These are phyloP conservation scores for Hymenoscyphus infarciens DNA, from an alignment of 2,329 filamentous ascomycete species.

Conservation along the genomic window DNA sequence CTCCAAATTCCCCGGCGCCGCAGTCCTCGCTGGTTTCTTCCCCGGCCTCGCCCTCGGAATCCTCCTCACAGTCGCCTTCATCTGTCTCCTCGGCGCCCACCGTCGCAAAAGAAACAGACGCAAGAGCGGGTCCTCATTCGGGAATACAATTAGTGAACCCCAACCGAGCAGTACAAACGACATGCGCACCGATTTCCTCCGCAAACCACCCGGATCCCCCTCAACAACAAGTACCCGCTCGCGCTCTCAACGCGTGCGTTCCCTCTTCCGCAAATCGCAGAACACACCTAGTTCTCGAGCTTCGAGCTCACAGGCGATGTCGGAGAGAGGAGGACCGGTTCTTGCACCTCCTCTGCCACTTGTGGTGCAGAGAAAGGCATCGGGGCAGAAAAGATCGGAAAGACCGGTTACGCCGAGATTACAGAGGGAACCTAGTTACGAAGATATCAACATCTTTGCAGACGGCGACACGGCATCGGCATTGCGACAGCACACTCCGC, in stretches of 20 bases:
- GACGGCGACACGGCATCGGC: conserved; percentile 43
- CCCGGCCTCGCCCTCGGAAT: conserved; percentile 48
- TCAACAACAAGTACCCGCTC: conserved; percentile 19
- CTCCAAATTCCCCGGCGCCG: conserved; percentile 27
- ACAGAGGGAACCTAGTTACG: conserved; percentile 43
- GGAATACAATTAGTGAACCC: conserved; percentile 46
- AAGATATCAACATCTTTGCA: conserved; percentile 52
- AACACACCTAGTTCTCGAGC: not conserved
- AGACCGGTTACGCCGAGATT: conserved; percentile 36
- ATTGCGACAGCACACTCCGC: conserved; percentile 16
- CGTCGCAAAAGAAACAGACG: conserved; percentile 20
- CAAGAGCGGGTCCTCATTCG: conserved; percentile 42
- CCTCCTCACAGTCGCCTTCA: conserved; percentile 40
- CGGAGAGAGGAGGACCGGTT: not conserved
- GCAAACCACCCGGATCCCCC: conserved; percentile 32
- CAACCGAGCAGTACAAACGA: conserved; percentile 44
- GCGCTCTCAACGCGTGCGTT: conserved; percentile 24
- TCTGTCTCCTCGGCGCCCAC: conserved; percentile 36
- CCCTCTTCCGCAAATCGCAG: conserved; percentile 29
- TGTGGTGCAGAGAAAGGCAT: conserved; percentile 19
- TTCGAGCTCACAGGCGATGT: not conserved
- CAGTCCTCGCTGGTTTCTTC: conserved; percentile 32
- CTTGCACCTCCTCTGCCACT: conserved; percentile 24
- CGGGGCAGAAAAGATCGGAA: not conserved
- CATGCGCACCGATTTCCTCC: conserved; percentile 52